phyloP scores from a whole-genome alignment of 352 stramenopile genomes.

The Phytophthora sansomeana region DNA sequence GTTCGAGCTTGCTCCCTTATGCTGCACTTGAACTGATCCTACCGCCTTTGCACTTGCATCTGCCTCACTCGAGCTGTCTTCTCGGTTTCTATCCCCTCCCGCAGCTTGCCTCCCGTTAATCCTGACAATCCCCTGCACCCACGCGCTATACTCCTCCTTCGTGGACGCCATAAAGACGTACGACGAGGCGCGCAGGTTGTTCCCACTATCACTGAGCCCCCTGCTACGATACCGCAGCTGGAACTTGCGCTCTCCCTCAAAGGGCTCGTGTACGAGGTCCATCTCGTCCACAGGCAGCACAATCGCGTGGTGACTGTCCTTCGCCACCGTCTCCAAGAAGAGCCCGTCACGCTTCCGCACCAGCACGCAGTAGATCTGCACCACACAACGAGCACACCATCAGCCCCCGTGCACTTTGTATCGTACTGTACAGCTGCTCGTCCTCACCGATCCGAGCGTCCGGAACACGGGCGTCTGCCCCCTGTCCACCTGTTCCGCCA shows the following conservation, averaged over 20 bases:
- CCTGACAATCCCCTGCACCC: conserved; percentile 45
- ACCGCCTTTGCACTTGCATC: neutral
- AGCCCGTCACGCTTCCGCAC: conserved; percentile 43
- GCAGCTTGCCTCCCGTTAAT: conserved; percentile 8
- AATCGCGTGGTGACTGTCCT: conserved; percentile 43
- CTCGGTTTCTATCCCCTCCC: conserved; percentile 1
- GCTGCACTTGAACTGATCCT: neutral
- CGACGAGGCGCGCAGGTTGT: conserved; percentile 22
- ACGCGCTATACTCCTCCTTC: conserved; percentile 39
- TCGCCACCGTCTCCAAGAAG: conserved; percentile 50
- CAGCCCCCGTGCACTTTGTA: conserved; percentile 3
- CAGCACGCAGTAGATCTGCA: conserved; percentile 59
- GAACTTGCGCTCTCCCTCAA: conserved; percentile 50
- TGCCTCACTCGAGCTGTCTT: conserved; percentile 3
- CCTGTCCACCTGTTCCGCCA: conserved; percentile 54
- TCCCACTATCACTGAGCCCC: conserved; percentile 7
- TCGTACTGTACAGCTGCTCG: neutral
- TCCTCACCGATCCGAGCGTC: conserved; percentile 59
- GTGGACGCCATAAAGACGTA: conserved; percentile 50
- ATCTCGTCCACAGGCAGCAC: conserved; percentile 47
- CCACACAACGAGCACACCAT: conserved; percentile 17
- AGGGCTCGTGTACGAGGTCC: conserved; percentile 46
- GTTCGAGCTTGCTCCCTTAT: neutral
- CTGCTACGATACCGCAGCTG: conserved; percentile 31
- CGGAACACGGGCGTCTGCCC: conserved; percentile 29